phyloP scores from a whole-genome alignment of 83 land plant species.

The Thuja plicata region DNA sequence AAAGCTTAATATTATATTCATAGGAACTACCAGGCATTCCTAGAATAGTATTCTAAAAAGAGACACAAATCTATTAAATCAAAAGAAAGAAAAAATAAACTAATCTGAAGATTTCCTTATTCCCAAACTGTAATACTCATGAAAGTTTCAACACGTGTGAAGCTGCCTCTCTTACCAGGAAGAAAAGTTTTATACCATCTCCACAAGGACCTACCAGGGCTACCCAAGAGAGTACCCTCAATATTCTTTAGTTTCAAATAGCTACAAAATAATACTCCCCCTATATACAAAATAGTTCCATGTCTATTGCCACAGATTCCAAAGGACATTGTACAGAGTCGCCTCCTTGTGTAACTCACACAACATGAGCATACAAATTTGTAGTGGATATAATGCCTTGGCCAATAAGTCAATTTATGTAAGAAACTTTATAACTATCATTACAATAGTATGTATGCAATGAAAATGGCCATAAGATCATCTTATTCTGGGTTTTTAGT shows the following conservation, averaged over 20 bases:
- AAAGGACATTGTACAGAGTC: neutral
- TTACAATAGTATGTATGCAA: too few species aligned
- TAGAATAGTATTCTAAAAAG: too few species aligned
- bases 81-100: neutral
- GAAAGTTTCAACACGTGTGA: neutral
- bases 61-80: neutral
- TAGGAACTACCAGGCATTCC: neutral
- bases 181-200: neutral
- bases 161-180: neutral
- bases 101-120: neutral
- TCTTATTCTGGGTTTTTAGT: too few species aligned
- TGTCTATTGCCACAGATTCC: neutral
- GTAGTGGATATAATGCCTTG: neutral
- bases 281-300: neutral
- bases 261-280: neutral
- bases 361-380: neutral
- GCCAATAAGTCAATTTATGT: neutral
- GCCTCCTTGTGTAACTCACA: neutral
- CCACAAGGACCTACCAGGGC: neutral
- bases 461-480: too few species aligned
- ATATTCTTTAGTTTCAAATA: neutral
- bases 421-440: too few species aligned
- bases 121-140: neutral
- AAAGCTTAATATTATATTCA: neutral
- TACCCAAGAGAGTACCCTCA: neutral